Conservation (phyloP, 345 rosid genomes). For the Lumnitzera littorea region DNA sequence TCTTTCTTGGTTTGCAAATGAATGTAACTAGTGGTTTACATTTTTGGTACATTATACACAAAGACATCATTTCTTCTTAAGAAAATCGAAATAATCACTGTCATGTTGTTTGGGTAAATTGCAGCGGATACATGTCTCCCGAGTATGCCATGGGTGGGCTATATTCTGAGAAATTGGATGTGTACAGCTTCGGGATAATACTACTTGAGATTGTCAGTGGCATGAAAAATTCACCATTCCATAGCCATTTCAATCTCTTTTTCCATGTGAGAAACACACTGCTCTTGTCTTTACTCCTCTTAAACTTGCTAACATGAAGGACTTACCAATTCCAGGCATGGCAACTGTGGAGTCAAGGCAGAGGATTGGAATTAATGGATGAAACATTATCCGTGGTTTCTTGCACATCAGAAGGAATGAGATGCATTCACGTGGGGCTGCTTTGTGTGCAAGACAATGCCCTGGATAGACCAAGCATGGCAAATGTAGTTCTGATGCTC, state of each 20-base stretch:
- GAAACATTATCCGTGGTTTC: neutral
- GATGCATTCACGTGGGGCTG: conserved; percentile 25
- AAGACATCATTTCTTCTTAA: no score
- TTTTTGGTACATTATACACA: no score
- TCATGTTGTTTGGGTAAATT: no score
- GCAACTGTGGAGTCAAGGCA: neutral
- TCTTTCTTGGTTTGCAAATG: no score
- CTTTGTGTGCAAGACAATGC: conserved; percentile 22
- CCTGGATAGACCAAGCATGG: conserved; percentile 19
- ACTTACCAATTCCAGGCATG: neutral
- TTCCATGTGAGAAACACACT: conserved; percentile 7
- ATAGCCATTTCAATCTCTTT: conserved; percentile 3
- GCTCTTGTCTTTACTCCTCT: no score
- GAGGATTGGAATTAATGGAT: conserved; percentile 1
- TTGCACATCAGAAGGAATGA: neutral
- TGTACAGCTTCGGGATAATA: conserved; percentile 19
- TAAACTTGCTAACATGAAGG: neutral
- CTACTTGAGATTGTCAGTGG: conserved; percentile 22
- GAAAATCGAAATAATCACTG: no score
- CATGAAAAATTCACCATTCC: conserved; percentile 4
- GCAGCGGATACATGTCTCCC: conserved; percentile 26
- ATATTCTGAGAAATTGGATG: conserved; percentile 22
- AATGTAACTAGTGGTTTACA: no score
- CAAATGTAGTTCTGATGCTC: conserved; percentile 16
- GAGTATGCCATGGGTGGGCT: conserved; percentile 20